Base-by-base conservation (phyloP, 2,329 filamentous ascomycete species). In the Delphinella strobiligena region DNA sequence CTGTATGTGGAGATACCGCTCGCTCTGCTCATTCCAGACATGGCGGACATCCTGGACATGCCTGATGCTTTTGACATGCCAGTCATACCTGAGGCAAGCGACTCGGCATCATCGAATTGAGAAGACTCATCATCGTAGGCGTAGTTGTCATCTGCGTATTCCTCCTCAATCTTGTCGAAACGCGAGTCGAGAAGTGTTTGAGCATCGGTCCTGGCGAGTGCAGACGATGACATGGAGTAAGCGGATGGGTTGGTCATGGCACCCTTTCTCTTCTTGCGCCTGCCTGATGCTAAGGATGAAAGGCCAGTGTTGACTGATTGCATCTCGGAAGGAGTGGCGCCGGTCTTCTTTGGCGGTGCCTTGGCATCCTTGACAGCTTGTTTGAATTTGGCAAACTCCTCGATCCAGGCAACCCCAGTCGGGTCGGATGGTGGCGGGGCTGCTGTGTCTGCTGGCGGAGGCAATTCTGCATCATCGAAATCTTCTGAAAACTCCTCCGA, bases 311-410 rank as follows among this genome's bases (percentile, higher is more conserved):
- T 74, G 49, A 80, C 67, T 4, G 82, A 80, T 52, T 82, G 77
- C 12, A 72, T 71, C 1, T 71, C 68, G 2, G 54, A 42, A 47
- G 46, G 61, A 66, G 58, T 60, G 49, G 54, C 48, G 52, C 55
- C 53, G 5, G 44, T 42, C 5, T 53, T 48, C 29, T 58, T 56
- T 18, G 39, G 39, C 27, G 48, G 37, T 7, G 54, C 51, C 22
- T 61, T 66, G n/a, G 60, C 59, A 14, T 60, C 51, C 52, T 74
- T 75, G 42, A 62, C 61, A 44, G 47, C 49, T 30, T 51, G 48
- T 61, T 96, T 95, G 71, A 93, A 96, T 56, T 91, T 85, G 51
- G 84, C 83, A 64, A 94, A 96, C 53, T 95, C 83, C 41, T 81
- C 78, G 61, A 96, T 72, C 87, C 91, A 98, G 50, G 84, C 81